Base-by-base conservation (phyloP, 2,329 filamentous ascomycete genomes). In the Ophiobolus disseminans region DNA sequence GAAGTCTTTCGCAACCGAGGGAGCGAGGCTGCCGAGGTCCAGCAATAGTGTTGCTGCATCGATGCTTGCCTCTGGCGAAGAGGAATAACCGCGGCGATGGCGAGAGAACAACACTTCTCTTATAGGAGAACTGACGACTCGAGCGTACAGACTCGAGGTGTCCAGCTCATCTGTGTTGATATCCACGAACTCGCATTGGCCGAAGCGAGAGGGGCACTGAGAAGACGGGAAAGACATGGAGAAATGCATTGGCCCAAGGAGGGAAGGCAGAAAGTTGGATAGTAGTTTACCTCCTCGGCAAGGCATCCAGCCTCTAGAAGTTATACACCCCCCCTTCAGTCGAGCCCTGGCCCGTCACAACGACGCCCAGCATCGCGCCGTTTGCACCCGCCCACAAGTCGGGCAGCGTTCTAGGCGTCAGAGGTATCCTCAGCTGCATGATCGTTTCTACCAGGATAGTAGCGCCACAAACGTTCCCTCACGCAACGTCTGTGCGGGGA, bases 111-210 rank as follows among this genome's bases (percentile, higher is more conserved):
- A 41, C 7, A 34, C 42, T 3, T 61, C 46, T 49, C 54, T 57
- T 21, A 56, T 51, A 13, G 57, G 42, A 6, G 58, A 53, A 8
- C 53, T 50, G 16, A 72, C 45, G 14, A 66, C 25, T n/a, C 60
- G 60, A 5, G 58, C 57, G 10, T 65, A 53, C 6, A 72, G 57
- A 32, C 54, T 55, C 17, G 62, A 60, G 3, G 61, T 68, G 28
- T 71, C 65, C 17, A 72, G 45, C n/a, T 69, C 63, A 16, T 66
- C 53, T 32, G 61, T 58, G 22, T 68, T 60, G n/a, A 72, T 52
- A 16, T 66, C 59, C 14, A 70, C 28, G 23, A 72, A 65, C 17
- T 61, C 57, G 53, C 60, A 65, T 20, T 69, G 65, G 28, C 57
- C 59, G 35, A 57, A 57, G 16, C 58, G 56, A 17, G 58, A 40